Evolutionary conservation across 2,329 filamentous ascomycete genomes (phyloP), one percentile per base, ranked within the genome.

Genomic region (Phoma herbarum): DNA sequence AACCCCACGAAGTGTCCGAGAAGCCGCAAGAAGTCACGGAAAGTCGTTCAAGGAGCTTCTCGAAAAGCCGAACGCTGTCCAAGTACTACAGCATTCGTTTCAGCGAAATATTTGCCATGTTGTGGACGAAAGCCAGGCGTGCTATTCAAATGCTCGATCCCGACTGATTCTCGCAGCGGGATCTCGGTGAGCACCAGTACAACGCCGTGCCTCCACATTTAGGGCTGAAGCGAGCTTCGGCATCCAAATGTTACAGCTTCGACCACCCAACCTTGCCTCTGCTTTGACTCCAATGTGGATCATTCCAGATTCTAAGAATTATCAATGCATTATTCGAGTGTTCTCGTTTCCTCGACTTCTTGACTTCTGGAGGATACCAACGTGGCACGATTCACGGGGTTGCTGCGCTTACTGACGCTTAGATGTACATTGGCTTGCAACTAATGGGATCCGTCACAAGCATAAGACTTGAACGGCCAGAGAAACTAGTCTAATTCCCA

Each of bases 131-230:
- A 11, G 12, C 6, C 18, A 10, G 25, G 52, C 22, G 18, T 28
- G 16, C 16, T 46, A 31, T 43, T 16, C n/a, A 43, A 46, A 7
- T 2, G 23, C 25, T 7, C 25, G 22, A 14, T 63, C 66, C 66
- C 66, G 66, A 44, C 45, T 60, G 28, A 62, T 66, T 52, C 33
- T 65, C 62, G 66, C 60, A 26, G 23, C 67, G 63, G 64, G 39
- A 42, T 46, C 35, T 65, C 62, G 67, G 60, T 54, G 41, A 60
- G 51, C 54, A 46, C 44, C 41, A 41, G 45, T 12, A 8, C 20
- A 41, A 35, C 54, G 42, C 46, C 31, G 43, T 26, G 35, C 53
- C 51, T 60, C 63, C 61, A 61, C 62, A 23, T 35, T 44, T 45
- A 59, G 50, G 45, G 45, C 45, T 53, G 49, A 52, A 58, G 48